Percentiles rank a stretch among this genome's conserved stretches.
These are phyloP conservation scores for Malus hybrid DNA, from an alignment of 331 rosid species.

Conservation along the genomic window DNA sequence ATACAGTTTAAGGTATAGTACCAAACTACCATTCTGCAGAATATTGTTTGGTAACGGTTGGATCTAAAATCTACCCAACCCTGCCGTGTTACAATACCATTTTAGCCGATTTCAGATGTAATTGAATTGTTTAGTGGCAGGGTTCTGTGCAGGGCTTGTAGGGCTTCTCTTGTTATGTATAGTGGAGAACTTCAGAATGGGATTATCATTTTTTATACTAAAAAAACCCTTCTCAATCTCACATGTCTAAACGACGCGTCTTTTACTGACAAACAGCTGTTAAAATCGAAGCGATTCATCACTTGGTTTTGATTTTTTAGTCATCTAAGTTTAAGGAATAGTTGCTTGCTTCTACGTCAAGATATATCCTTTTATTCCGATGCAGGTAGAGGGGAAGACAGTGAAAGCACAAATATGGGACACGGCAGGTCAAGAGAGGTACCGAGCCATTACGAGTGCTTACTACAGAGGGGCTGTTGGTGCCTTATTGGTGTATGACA, in stretches of 20 bases:
- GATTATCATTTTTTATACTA: not conserved
- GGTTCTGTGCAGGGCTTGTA: not conserved
- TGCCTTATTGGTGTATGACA: constrained; percentile 74
- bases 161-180: not conserved
- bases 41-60: not conserved
- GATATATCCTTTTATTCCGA: not conserved
- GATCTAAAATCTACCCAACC: not conserved
- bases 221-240: no score
- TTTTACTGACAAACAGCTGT: no score
- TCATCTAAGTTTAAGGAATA: not conserved
- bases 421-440: constrained; percentile 96
- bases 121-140: not conserved
- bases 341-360: not conserved
- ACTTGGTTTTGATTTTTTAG: no score
- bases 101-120: not conserved
- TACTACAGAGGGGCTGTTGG: constrained; percentile 94
- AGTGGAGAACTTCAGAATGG: not conserved
- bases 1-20: no score
- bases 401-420: constrained; percentile 98
- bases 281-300: no score
- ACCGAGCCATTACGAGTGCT: constrained; percentile 85
- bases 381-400: constrained; percentile 88
- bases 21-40: not conserved
- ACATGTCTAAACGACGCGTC: no score
- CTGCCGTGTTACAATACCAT: not conserved